phyloP scores from a whole-genome alignment of 495 filamentous ascomycete species.

The Penicillium lagena region DNA sequence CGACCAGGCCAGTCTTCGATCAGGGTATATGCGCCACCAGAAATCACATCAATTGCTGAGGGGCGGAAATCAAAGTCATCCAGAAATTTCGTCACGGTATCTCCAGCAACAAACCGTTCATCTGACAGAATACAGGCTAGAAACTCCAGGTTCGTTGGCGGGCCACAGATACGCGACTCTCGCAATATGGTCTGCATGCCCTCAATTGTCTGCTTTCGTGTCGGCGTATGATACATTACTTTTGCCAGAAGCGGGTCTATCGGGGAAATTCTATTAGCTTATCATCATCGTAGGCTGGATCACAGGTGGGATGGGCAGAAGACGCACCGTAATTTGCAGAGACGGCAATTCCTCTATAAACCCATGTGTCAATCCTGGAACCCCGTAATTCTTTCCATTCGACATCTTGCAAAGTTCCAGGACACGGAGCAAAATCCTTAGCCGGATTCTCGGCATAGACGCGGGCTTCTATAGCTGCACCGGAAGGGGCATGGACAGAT shows the following conservation, averaged over 20 bases:
- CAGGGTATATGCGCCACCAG: constrained; percentile 48
- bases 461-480: constrained; percentile 51
- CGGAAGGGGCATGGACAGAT: constrained; percentile 27
- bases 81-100: constrained; percentile 50
- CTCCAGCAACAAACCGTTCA: constrained; percentile 32
- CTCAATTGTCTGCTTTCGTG: constrained; percentile 35
- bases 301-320: background rate
- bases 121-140: constrained; percentile 39
- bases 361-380: constrained; percentile 56
- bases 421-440: constrained; percentile 49
- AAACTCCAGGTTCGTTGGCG: constrained; percentile 53
- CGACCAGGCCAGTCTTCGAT: constrained; percentile 54
- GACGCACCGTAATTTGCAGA: constrained; percentile 46
- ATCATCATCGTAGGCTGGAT: background rate
- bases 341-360: constrained; percentile 47
- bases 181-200: constrained; percentile 36
- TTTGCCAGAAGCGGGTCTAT: constrained; percentile 58
- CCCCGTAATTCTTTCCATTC: constrained; percentile 38
- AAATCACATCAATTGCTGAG: constrained; percentile 50
- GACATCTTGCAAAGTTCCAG: constrained; percentile 51
- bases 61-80: constrained; percentile 42
- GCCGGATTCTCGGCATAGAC: constrained; percentile 58
- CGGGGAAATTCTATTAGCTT: background rate
- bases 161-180: constrained; percentile 42
- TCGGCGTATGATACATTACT: constrained; percentile 45